Evolutionary conservation across 345 rosid genomes (phyloP).

Genomic region (Euphorbia lathyris): DNA sequence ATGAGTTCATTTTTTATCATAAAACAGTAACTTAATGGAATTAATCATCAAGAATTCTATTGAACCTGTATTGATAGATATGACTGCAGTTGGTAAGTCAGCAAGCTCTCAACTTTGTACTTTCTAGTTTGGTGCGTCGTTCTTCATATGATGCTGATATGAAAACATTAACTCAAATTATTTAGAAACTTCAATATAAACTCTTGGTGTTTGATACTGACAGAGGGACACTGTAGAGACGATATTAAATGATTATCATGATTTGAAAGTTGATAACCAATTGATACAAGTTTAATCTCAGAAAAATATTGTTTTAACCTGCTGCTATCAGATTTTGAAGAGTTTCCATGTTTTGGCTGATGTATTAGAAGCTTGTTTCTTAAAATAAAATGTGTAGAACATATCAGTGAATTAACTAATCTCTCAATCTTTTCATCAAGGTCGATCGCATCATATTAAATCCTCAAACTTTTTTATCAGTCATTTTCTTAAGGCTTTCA

Average conservation of each 20-base stretch:
- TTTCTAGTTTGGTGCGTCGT: constrained; percentile 50
- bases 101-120: constrained; percentile 1
- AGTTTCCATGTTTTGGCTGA: too few relatives aligned
- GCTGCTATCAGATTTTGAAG: not conserved
- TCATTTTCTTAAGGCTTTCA: too few relatives aligned
- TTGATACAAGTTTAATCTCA: not conserved
- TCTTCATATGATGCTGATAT: constrained; percentile 77
- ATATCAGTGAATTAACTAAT: too few relatives aligned
- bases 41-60: not conserved
- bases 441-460: too few relatives aligned
- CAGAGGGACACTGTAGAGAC: not conserved
- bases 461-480: too few relatives aligned
- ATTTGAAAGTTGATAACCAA: not conserved
- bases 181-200: not conserved
- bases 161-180: constrained; percentile 4
- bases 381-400: too few relatives aligned
- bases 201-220: not conserved
- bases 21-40: not conserved
- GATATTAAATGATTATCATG: not conserved
- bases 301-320: not conserved
- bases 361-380: too few relatives aligned
- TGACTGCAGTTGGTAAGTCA: not conserved
- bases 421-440: too few relatives aligned
- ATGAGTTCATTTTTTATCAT: not conserved
- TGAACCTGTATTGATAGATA: not conserved